phyloP scores from a whole-genome alignment of 2,329 filamentous ascomycete species.

The Penicillium sp. region DNA sequence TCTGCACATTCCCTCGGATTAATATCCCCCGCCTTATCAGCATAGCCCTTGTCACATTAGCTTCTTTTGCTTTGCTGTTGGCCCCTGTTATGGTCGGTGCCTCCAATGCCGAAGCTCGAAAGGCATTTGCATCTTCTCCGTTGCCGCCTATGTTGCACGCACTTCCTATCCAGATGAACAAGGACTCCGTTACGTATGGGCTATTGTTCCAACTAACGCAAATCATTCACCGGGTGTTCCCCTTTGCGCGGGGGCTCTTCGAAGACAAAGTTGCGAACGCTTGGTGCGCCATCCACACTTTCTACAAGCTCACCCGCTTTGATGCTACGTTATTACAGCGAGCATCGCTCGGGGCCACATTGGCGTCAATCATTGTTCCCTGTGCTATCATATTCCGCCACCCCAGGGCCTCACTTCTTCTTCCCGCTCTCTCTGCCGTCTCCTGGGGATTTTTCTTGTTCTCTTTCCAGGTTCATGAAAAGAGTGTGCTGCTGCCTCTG shows the following conservation, averaged over 20 bases:
- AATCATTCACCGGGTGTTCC: conserved; percentile 84
- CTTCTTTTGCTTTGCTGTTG: conserved; percentile 66
- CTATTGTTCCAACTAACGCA: conserved; percentile 70
- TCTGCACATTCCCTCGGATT: conserved; percentile 67
- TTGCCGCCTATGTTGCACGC: conserved; percentile 54
- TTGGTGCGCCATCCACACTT: conserved; percentile 86
- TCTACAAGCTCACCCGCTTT: conserved; percentile 75
- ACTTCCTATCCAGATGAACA: conserved; percentile 52
- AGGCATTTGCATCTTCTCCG: conserved; percentile 53
- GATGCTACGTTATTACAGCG: conserved; percentile 63
- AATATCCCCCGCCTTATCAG: conserved; percentile 60
- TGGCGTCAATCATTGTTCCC: conserved; percentile 66
- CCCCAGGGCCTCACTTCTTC: conserved; percentile 67
- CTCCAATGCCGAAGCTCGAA: conserved; percentile 58
- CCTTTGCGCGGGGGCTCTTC: conserved; percentile 88
- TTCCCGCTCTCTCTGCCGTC: conserved; percentile 69
- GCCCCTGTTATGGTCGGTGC: conserved; percentile 66
- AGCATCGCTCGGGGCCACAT: conserved; percentile 64
- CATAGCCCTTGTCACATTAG: conserved; percentile 64
- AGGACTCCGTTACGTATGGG: conserved; percentile 62
- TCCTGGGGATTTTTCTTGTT: conserved; percentile 98
- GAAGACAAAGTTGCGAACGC: conserved; percentile 99
- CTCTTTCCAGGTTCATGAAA: conserved; percentile 97
- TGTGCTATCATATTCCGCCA: conserved; percentile 70
- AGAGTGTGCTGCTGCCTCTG: conserved; percentile 84